Percentiles rank a stretch among this genome's conserved stretches.
Evolutionary conservation across 2,329 filamentous ascomycete genomes (phyloP).

Genomic region (Colletotrichum sp.): DNA sequence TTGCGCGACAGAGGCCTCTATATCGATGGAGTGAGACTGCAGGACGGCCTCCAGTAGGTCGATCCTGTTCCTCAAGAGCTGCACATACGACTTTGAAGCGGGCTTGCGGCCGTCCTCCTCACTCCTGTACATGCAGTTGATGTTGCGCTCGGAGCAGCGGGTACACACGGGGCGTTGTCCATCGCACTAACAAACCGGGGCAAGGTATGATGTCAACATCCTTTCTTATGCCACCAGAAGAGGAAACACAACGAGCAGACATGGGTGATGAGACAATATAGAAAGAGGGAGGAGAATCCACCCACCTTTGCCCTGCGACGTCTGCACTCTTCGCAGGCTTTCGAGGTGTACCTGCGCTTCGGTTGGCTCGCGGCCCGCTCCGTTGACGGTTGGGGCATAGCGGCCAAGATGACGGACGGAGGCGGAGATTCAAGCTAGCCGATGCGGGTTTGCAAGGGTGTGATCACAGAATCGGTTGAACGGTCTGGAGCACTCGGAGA

Average conservation of each 20-base stretch:
- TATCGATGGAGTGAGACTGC: slow-evolving; percentile 31
- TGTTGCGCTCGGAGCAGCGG: slow-evolving; percentile 31
- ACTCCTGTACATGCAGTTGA: slow-evolving; percentile 33
- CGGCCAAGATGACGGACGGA: neutral
- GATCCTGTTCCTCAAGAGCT: slow-evolving; percentile 35
- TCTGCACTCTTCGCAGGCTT: slow-evolving; percentile 41
- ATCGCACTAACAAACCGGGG: slow-evolving; percentile 31
- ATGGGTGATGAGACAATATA: neutral
- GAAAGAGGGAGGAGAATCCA: neutral
- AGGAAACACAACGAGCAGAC: neutral
- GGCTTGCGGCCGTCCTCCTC: slow-evolving; percentile 38
- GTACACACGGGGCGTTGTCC: slow-evolving; percentile 34
- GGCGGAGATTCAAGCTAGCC: neutral
- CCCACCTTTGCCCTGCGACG: slow-evolving; percentile 38
- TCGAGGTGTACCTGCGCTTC: slow-evolving; percentile 25
- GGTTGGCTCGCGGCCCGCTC: slow-evolving; percentile 8
- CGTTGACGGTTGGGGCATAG: slow-evolving; percentile 5
- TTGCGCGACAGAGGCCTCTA: slow-evolving; percentile 27
- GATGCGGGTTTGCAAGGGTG: neutral
- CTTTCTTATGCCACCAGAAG: no score
- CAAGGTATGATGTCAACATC: neutral
- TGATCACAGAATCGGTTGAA: neutral
- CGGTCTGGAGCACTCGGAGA: neutral
- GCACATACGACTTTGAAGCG: slow-evolving; percentile 37
- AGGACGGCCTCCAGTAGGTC: slow-evolving; percentile 33